Percentiles rank a stretch among this genome's conserved stretches.
These are phyloP conservation scores for Phanerodontia chrysosporium DNA, from an alignment of 768 basidiomycete species.

Conservation along the genomic window DNA sequence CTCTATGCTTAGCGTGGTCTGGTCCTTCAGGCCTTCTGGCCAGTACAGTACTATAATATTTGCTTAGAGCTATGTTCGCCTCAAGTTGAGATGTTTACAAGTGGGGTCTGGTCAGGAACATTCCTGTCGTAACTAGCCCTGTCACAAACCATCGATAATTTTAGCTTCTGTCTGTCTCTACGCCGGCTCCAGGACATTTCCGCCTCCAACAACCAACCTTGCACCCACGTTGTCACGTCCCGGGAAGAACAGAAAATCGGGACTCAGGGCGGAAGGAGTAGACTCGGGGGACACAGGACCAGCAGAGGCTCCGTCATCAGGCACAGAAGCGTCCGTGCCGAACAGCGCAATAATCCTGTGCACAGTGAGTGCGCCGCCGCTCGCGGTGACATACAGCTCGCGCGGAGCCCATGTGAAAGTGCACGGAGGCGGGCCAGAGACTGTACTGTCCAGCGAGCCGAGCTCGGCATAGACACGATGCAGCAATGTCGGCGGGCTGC, in stretches of 20 bases:
- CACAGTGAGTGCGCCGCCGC: not conserved
- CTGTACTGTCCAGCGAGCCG: not conserved
- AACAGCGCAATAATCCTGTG: not conserved
- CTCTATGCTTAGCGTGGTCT: no score
- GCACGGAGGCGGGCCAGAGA: not conserved
- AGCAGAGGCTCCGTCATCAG: not conserved
- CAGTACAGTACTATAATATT: no score
- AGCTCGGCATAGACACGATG: not conserved
- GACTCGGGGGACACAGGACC: no score
- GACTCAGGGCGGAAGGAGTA: not conserved
- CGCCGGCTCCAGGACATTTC: not conserved
- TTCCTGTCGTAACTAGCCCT: no score
- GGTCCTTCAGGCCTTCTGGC: no score
- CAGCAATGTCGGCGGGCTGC: not conserved
- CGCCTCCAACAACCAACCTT: not conserved
- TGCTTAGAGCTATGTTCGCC: no score
- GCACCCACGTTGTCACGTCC: not conserved
- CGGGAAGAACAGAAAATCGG: not conserved
- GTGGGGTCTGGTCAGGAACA: no score
- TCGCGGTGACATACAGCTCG: not conserved
- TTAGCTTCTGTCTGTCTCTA: not conserved
- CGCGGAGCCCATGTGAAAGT: not conserved
- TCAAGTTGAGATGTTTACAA: no score
- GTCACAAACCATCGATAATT: not conserved
- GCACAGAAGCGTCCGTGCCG: not conserved